phyloP scores from a whole-genome alignment of 495 filamentous ascomycete genomes.

The Aspergillus wentii region DNA sequence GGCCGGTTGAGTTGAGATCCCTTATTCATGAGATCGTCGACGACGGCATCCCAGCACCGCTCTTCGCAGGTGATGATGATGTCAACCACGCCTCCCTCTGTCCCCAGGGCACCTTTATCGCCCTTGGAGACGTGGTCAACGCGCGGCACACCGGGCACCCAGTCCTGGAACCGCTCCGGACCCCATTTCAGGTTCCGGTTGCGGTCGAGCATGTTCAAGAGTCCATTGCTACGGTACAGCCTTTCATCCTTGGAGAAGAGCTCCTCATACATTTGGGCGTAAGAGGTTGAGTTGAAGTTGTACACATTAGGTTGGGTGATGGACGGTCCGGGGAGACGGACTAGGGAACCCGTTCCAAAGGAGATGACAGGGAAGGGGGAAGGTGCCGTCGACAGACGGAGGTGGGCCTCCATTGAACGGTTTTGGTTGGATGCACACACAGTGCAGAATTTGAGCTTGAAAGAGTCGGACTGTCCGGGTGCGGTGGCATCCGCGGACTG shows the following conservation, averaged over 20 bases:
- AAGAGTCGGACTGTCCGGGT: slow-evolving; percentile 47
- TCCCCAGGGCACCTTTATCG: slow-evolving; percentile 70
- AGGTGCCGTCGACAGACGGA: slow-evolving; percentile 70
- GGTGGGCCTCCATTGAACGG: slow-evolving; percentile 97
- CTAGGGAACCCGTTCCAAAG: slow-evolving; percentile 93
- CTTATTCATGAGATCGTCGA: slow-evolving; percentile 86
- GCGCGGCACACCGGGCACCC: slow-evolving; percentile 81
- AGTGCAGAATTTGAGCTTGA: slow-evolving; percentile 94
- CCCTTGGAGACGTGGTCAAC: slow-evolving; percentile 50
- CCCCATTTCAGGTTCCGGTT: slow-evolving; percentile 91
- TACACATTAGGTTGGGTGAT: slow-evolving; percentile 96
- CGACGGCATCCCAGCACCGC: slow-evolving; percentile 95
- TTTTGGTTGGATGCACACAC: slow-evolving; percentile 98
- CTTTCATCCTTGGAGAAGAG: slow-evolving; percentile 78
- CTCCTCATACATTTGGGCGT: slow-evolving; percentile 85
- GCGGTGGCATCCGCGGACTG: slow-evolving; percentile 21
- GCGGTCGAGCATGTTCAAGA: slow-evolving; percentile 91
- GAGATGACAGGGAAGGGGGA: slow-evolving; percentile 87
- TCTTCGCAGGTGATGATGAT: slow-evolving; percentile 98
- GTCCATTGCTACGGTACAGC: slow-evolving; percentile 85
- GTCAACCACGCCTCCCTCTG: slow-evolving; percentile 88
- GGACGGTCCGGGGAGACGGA: slow-evolving; percentile 87
- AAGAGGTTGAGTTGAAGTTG: slow-evolving; percentile 91
- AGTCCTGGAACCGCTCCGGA: slow-evolving; percentile 98
- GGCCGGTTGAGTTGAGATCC: slow-evolving; percentile 81